phyloP scores from a whole-genome alignment of 768 basidiomycete species.

The Pleurotus sapidus region DNA sequence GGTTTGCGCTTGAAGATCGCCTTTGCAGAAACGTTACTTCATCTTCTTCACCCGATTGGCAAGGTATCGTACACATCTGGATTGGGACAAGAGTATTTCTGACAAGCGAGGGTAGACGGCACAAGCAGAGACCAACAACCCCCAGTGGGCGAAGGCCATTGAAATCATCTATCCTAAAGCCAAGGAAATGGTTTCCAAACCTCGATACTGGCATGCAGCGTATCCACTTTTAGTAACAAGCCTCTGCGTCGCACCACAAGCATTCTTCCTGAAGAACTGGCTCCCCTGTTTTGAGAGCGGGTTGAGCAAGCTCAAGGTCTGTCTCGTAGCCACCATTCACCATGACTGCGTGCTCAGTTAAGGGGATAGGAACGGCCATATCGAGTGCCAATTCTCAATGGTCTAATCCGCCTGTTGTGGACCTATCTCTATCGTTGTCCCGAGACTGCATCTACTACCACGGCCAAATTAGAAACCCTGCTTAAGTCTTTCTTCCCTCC shows the following conservation, averaged over 20 bases:
- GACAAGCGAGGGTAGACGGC: conserved; percentile 57
- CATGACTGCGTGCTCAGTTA: conserved; percentile 5
- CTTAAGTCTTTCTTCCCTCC: conserved; percentile 79
- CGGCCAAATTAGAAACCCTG: conserved; percentile 72
- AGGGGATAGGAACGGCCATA: conserved; percentile 68
- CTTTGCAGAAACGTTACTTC: conserved; percentile 79
- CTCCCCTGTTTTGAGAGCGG: conserved; percentile 66
- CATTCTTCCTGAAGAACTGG: conserved; percentile 86
- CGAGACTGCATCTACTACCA: conserved; percentile 78
- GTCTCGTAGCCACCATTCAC: background rate
- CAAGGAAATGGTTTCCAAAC: conserved; percentile 82
- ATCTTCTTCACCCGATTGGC: conserved; percentile 81
- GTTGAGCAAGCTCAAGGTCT: conserved; percentile 78
- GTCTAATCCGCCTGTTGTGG: conserved; percentile 83
- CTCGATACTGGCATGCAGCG: conserved; percentile 84
- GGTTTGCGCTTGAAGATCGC: conserved; percentile 79
- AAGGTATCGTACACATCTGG: conserved; percentile 48
- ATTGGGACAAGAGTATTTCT: conserved; percentile 5
- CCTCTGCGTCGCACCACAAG: conserved; percentile 84
- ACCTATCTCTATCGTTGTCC: conserved; percentile 94
- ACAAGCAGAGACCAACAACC: conserved; percentile 94
- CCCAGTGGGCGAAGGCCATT: conserved; percentile 91
- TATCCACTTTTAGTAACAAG: conserved; percentile 83
- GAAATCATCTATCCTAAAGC: conserved; percentile 81
- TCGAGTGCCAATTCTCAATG: conserved; percentile 73